phyloP scores from a whole-genome alignment of 306 rosid genomes.

The Glycine soja region DNA sequence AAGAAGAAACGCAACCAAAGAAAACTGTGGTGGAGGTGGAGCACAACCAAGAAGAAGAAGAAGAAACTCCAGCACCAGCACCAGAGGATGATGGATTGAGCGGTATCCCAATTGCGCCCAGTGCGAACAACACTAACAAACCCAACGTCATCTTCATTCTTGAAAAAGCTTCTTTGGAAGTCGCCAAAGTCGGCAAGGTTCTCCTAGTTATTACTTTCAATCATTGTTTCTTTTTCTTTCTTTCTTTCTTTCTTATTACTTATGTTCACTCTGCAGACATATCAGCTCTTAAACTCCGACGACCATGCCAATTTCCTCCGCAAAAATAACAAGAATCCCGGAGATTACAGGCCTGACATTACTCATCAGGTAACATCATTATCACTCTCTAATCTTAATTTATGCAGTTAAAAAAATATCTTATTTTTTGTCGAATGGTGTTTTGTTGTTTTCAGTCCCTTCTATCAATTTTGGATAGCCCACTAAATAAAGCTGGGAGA shows the following conservation, averaged over 20 bases:
- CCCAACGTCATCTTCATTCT: slow-evolving; percentile 74
- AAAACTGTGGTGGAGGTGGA: not conserved
- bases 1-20: not conserved
- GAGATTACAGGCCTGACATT: slow-evolving; percentile 84
- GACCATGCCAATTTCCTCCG: slow-evolving; percentile 76
- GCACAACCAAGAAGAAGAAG: not conserved
- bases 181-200: slow-evolving; percentile 94
- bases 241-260: too few relatives aligned
- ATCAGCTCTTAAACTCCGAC: slow-evolving; percentile 84
- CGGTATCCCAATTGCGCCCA: slow-evolving; percentile 42
- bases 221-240: not conserved
- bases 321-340: slow-evolving; percentile 73
- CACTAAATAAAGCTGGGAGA: slow-evolving; percentile 84
- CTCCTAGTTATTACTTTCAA: too few relatives aligned
- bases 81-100: slow-evolving; percentile 4
- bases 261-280: slow-evolving; percentile 49
- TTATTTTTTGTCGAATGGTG: not conserved
- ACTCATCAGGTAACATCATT: slow-evolving; percentile 60
- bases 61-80: not conserved
- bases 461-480: slow-evolving; percentile 79
- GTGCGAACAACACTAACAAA: slow-evolving; percentile 10
- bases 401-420: too few relatives aligned
- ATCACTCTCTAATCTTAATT: too few relatives aligned
- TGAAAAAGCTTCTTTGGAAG: slow-evolving; percentile 86
- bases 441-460: slow-evolving; percentile 66